A percentile compares a stretch with the other conserved stretches of the same genome.
phyloP scores from a whole-genome alignment of 805 yeast genomes.

The Teunomyces funiuensis region DNA sequence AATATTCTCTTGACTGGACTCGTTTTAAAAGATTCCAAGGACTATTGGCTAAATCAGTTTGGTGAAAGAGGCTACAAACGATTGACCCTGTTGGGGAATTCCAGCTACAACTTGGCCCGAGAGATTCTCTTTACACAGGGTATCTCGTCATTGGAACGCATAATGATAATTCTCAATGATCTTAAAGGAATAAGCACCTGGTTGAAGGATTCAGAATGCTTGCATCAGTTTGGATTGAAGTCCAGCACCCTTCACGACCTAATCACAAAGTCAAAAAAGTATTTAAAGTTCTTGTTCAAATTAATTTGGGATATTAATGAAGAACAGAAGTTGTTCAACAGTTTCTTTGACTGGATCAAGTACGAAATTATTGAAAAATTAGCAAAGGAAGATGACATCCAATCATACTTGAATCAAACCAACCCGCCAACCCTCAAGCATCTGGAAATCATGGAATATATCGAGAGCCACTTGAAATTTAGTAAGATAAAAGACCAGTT shows the following conservation, averaged over 20 bases:
- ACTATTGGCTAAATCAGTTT: constrained; percentile 62
- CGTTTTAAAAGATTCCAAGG: constrained; percentile 47
- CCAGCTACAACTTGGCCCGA: constrained; percentile 50
- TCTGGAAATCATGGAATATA: constrained; percentile 24
- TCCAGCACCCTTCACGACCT: constrained; percentile 6
- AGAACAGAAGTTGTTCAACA: constrained; percentile 46
- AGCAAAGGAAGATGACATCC: constrained; percentile 36
- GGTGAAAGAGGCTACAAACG: constrained; percentile 66
- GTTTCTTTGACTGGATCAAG: constrained; percentile 47
- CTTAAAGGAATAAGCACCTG: constrained; percentile 42
- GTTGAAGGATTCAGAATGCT: constrained; percentile 21
- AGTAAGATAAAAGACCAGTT: constrained; percentile 22
- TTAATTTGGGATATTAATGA: constrained; percentile 45
- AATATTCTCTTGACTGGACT: constrained; percentile 55
- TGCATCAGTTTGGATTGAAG: constrained; percentile 11
- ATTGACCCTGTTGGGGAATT: constrained; percentile 51
- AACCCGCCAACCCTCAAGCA: constrained; percentile 13
- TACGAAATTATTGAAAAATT: constrained; percentile 35
- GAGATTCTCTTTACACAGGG: constrained; percentile 48
- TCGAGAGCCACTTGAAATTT: constrained; percentile 21
- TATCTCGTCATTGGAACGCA: constrained; percentile 56
- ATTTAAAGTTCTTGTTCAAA: constrained; percentile 34
- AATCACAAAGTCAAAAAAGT: constrained; percentile 16
- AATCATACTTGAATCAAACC: constrained; percentile 12
- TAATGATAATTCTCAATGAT: constrained; percentile 46